Base-by-base conservation (phyloP, 257 asterid genomes). In the Solanum medicagineum region DNA sequence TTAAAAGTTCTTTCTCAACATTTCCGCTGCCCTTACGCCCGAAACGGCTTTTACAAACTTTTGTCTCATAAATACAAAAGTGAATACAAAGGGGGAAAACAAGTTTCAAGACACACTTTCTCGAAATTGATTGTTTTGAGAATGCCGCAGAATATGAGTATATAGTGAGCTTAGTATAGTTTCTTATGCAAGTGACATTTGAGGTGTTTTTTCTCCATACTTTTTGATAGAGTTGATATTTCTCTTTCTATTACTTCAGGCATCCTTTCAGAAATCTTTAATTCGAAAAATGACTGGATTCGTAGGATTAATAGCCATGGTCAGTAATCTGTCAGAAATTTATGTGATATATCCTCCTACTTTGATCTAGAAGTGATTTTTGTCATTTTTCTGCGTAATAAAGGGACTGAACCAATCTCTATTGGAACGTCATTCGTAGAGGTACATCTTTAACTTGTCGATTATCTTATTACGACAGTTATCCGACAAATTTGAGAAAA, bases 231-330 rank as follows among this genome's bases (percentile, higher is more conserved):
- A 84, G 83, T 71, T 83, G 87, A 66, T 69, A 65, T 62, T 83
- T 57, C 44, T 80, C 60, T 84, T 83, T 83, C 68, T 75, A 22
- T 87, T 86, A 87, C 81, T 91, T 74, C 94, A 94, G 96, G 20
- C 92, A 17, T 91, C 97, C 53, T 90, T 93, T 85, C 90, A 70
- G 75, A 92, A 87, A 57, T 89, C 93, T 47, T 85, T 97, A 74
- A 80, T 91, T 62, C 89, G 92, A 77, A 70, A 86, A 29, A 68
- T 73, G 83, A 86, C 90, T 56, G 97, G 90, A 73, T 3, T 89
- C 45, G 60, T 96, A 56, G 96, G 92, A 87, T 84, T 75, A 74
- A 87, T 93, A 85, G 93, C 92, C 56, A 93, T 88, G 94, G 98
- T 92, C 87, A 92, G 96, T 87, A 87, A 8, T 54, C 66, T 65